Evolutionary conservation across 2,329 filamentous ascomycete genomes (phyloP), one percentile per base, ranked within the genome.

Genomic region (Botrytis galanthina): DNA sequence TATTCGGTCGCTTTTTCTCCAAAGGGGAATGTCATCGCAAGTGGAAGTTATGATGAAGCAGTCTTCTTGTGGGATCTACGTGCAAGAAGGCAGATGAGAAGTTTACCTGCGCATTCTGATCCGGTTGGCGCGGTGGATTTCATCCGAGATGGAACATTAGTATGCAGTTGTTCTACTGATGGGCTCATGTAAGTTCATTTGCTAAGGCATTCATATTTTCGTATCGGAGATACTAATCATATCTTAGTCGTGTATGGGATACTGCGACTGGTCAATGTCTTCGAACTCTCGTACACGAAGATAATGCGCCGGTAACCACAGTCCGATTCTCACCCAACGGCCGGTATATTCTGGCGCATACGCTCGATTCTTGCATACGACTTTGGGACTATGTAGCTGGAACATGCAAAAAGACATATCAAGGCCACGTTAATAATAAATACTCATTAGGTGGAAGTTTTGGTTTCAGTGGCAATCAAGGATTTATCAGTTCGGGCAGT

Each of bases 21-120:
- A 2, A 98, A 98, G 82, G 96, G 96, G 37, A 99, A 99, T 80
- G 97, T 98, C 81, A 88, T 99, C 48, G 96, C 95, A 26, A 97
- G 93, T 77, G 96, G 96, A 20, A 97, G 93, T 76, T 98, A 98
- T 83, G 96, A 99, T 78, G 96, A 99, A 84, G 96, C 96, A 7
- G 94, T 99, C 0, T 98, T 97, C 77, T 84, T 99, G 8, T 99
- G 96, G 96, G 96, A 99, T 82, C 93, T 98, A 22, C 88, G 96
- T 22, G 93, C 94, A 0, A 95, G 94, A 0, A 87, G 92, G 35
- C 86, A 96, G 48, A 97, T 99, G 94, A 89, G 94, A 72, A 95
- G 92, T 75, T 84, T 99, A 54, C 96, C 96, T 1, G 96, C 96
- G 3, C 96, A 99, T 80, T 97, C 94, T 42, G 96, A 99, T 81